Base-by-base conservation (phyloP, 306 rosid genomes). In the Trifolium pratense region DNA sequence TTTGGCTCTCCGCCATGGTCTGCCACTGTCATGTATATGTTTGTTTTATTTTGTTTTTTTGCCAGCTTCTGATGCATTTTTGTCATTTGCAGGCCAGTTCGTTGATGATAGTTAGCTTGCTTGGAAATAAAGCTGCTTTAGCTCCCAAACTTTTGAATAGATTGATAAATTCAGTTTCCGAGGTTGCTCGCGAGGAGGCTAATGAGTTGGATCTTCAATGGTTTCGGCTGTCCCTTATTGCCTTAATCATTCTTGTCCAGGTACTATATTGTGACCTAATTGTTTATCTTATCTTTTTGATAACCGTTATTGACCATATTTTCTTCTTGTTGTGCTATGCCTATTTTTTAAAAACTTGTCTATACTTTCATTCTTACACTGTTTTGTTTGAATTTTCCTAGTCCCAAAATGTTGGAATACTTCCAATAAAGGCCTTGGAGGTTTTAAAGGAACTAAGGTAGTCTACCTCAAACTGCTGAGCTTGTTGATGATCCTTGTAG, bases 191-290 rank as follows among this genome's bases (percentile, higher is more conserved):
- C 17, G 91, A 85, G 73, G 92, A 78, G 65, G 84, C 91, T 1
- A 81, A 74, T 73, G 88, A 85, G 60, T 88, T 75, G 15, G 90
- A 91, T 85, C 86, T 91, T 79, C 91, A 88, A 59, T 87, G 89
- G 89, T 70, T 89, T 85, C 89, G 92, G 72, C 65, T 88, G 70
- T 87, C 98, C 64, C 86, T 94, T 74, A 84, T 94, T 83, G 84
- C 92, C 68, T 78, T 91, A 81, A 86, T 89, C 79, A 88, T 80
- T 83, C 89, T 94, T 77, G 87, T 91, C 86, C 98, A 91, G 98
- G 98, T 94, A 85, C 78, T 60, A 13, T 56, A 36, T 62, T 21
- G 25, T 49, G 61, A 32, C 45, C 14, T 67, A 25, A 71, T 40
- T 43, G 43, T 58, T 65, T 3, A 23, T 65, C 20, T 26, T 77